These are phyloP conservation scores for Calonectria pauciramosa DNA, from an alignment of 2,329 filamentous ascomycete species.

Conservation along the genomic window DNA sequence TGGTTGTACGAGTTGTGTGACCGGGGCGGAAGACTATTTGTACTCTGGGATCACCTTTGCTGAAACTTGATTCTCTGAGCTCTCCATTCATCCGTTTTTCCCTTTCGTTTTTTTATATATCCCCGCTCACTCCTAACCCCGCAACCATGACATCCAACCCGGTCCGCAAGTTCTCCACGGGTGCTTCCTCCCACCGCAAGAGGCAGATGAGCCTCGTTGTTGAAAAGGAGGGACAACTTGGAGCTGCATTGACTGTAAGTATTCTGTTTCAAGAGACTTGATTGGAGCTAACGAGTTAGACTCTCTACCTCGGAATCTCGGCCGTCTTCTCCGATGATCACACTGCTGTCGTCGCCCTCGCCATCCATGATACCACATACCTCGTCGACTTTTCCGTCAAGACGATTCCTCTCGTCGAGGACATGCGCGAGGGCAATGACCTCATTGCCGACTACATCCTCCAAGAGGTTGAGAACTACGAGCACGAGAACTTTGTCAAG, in stretches of 20 bases:
- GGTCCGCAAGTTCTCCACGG: slow-evolving; percentile 58
- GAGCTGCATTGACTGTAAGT: slow-evolving; percentile 61
- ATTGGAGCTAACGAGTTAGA: slow-evolving; percentile 53
- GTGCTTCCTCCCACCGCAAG: slow-evolving; percentile 61
- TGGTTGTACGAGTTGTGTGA: slow-evolving; percentile 39
- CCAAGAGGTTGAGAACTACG: slow-evolving; percentile 69
- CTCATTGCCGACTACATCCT: slow-evolving; percentile 73
- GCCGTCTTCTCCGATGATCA: slow-evolving; percentile 65
- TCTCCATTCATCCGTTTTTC: slow-evolving; percentile 28
- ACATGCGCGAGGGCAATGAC: slow-evolving; percentile 56
- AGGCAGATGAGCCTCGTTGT: slow-evolving; percentile 61
- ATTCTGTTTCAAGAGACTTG: background rate
- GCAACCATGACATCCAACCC: slow-evolving; percentile 46
- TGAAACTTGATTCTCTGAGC: slow-evolving; percentile 22
- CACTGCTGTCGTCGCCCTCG: slow-evolving; percentile 73
- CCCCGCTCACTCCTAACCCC: slow-evolving; percentile 28
- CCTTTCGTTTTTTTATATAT: slow-evolving; percentile 16
- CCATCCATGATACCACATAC: slow-evolving; percentile 81
- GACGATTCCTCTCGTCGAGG: slow-evolving; percentile 62
- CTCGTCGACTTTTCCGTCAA: slow-evolving; percentile 79
- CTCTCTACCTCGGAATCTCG: slow-evolving; percentile 74
- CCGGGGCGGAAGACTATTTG: slow-evolving; percentile 40
- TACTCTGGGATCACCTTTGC: slow-evolving; percentile 30
- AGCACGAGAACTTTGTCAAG: slow-evolving; percentile 77
- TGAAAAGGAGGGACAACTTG: slow-evolving; percentile 59